Base-by-base conservation (phyloP, 202 grass and related monocot genomes). In the Carex arenaria region DNA sequence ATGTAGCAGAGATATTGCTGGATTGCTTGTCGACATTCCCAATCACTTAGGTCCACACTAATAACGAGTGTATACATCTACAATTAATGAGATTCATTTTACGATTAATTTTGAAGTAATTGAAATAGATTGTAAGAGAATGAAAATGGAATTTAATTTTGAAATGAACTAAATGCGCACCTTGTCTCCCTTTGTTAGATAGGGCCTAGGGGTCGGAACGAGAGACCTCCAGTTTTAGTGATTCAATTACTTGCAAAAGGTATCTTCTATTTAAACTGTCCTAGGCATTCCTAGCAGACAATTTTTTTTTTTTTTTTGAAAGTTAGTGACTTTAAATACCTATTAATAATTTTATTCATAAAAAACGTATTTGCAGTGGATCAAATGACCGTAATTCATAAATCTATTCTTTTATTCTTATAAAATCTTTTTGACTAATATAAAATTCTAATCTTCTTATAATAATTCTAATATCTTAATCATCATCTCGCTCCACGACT, bases 11-110 rank as follows among this genome's bases (percentile, higher is more conserved):
- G 80, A 67, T 53, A 38, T 7, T 56, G 10, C 43, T 67, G n/a
- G 17, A 82, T 66, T 34, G 2, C n/a, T 32, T 30, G 3, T 9
- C 45, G 63, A 11, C 43, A 69, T 1, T 23, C 26, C 26, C 80
- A 53, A 51, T 26, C 22, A 54, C 1, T 14, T 18, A 56, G 62
- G 61, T 68, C 80, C 61, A 53, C 45, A 17, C 34, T 51, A 18
- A 82, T 82, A n/a, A 38, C 28, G 5, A 82, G 80, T 9, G 49
- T 82, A 55, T 19, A 22, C 18, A 68, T 18, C 80, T 82, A 67
- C 45, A 64, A 49, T 49, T 49, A 49, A 68, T 20, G 2, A 82
- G 13, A 53, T 53, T 53, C 2, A 75, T 55, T 75, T 3, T 15
- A 76, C 14, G 51, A 82, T 34, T 67, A 30, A 32, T 14, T 8